These are phyloP conservation scores for Linderina pennispora DNA, from an alignment of 192 early-diverging fungal genomes.

Conservation along the genomic window DNA sequence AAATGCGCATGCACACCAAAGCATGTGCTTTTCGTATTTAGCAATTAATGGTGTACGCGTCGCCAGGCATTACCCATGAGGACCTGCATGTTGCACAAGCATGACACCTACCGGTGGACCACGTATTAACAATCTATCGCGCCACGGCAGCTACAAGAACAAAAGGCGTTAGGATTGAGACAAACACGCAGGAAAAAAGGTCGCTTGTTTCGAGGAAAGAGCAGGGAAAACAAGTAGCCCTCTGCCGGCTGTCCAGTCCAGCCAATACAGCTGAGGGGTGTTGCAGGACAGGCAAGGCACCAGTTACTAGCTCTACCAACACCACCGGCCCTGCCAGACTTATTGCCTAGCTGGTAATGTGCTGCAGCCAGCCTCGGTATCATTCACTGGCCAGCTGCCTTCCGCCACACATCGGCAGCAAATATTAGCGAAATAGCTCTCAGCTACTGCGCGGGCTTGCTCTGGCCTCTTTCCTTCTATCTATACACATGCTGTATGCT, in stretches of 20 bases:
- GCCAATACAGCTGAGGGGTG: no score
- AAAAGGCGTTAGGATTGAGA: constrained; percentile 1
- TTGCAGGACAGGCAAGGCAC: no score
- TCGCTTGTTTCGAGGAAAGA: constrained; percentile 1
- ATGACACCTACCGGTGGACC: constrained; percentile 8
- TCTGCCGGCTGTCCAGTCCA: no score
- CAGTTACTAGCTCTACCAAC: no score
- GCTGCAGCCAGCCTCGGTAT: no score
- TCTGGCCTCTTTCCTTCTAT: no score
- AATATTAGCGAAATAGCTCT: no score
- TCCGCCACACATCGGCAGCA: no score
- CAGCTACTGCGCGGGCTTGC: no score
- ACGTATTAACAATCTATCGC: constrained; percentile 2
- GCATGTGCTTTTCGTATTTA: background rate
- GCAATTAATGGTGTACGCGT: background rate
- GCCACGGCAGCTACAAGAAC: constrained; percentile 6
- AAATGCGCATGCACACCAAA: background rate
- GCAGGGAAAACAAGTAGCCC: background rate
- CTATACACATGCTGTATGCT: background rate
- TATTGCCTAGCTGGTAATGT: no score
- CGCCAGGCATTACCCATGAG: background rate
- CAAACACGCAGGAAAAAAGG: background rate
- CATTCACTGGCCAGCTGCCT: no score
- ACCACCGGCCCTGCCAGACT: no score
- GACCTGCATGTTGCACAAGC: background rate